phyloP scores from a whole-genome alignment of 208 protist species.

The Leishmania guyanensis region DNA sequence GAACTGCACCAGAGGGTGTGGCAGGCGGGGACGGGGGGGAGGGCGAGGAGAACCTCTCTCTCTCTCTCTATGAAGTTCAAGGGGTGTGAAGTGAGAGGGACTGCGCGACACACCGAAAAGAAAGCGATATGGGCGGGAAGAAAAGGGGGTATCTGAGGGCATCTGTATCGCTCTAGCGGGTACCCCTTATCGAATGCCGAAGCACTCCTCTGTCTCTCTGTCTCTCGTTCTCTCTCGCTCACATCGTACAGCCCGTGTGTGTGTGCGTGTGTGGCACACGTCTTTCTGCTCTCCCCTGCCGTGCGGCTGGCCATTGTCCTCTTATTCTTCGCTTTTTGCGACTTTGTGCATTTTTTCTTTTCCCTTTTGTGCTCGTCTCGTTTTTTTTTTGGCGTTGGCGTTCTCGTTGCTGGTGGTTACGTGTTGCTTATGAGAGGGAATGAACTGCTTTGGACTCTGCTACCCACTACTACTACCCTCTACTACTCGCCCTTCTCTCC shows the following conservation, averaged over 20 bases:
- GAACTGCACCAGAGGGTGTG: too few relatives aligned
- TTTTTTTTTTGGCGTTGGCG: neutral
- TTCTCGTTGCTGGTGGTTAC: neutral
- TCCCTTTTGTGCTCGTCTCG: neutral
- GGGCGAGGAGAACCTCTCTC: neutral
- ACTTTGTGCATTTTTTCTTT: neutral
- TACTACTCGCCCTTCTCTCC: neutral
- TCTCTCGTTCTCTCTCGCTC: neutral
- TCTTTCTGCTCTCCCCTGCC: neutral
- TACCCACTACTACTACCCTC: neutral
- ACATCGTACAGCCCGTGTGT: neutral
- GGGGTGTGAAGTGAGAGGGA: neutral
- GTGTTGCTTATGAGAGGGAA: neutral
- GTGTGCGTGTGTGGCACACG: neutral
- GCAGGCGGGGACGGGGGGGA: neutral
- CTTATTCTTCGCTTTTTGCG: neutral
- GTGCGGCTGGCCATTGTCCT: neutral
- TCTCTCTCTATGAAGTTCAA: neutral
- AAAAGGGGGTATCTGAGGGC: neutral
- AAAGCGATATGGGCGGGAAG: neutral
- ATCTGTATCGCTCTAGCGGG: neutral
- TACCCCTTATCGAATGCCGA: neutral
- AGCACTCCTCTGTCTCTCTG: neutral
- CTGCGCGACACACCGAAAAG: neutral
- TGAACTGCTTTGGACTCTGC: neutral